Base-by-base conservation (phyloP, 1,139 yeast species). In the Protomyces pachydermus region DNA sequence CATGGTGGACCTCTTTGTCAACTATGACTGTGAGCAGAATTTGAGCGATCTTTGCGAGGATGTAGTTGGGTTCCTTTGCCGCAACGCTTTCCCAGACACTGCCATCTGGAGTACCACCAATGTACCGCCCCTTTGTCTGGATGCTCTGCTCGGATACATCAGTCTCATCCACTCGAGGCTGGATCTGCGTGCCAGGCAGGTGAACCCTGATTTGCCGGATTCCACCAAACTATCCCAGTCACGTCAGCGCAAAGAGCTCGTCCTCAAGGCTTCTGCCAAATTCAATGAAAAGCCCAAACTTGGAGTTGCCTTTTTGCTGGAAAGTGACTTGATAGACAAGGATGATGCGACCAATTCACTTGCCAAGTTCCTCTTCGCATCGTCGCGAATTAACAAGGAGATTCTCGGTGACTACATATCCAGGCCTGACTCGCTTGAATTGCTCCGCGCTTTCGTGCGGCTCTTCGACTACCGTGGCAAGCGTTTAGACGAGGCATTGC, bases 71-170 rank as follows among this genome's bases (percentile, higher is more conserved):
- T 83, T 87, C 64, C 79, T 95, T 63, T 85, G 96, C 67, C 82
- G 87, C 63, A 71, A 69, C 54, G 70, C 72, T 3, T 68, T 71
- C 37, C 70, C 72, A 1, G 72, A 70, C 61, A 68, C 72, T 12
- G 72, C 72, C 1, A 65, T 73, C 5, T 78, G 82, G 71, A 86
- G 96, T 0, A 88, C 97, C 0, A 89, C 88, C 46, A 86, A 84
- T 71, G 96, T 93, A 1, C 98, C 98, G 0, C 97, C 98, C 0
- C 81, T 91, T 10, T 93, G 98, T 71, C 78, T 93, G 56, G 98
- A 93, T 71, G 96, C 98, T 1, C 75, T 93, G 2, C 78, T 93
- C 39, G 81, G 88, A 1, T 84, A 87, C 68, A 79, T 91, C 45
- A 81, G 84, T 64, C 85, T 86, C n/a, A 78, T 91, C 51, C 82